Evolutionary conservation across 2,329 filamentous ascomycete genomes (phyloP).

Genomic region (Beauveria pseudobassiana): DNA sequence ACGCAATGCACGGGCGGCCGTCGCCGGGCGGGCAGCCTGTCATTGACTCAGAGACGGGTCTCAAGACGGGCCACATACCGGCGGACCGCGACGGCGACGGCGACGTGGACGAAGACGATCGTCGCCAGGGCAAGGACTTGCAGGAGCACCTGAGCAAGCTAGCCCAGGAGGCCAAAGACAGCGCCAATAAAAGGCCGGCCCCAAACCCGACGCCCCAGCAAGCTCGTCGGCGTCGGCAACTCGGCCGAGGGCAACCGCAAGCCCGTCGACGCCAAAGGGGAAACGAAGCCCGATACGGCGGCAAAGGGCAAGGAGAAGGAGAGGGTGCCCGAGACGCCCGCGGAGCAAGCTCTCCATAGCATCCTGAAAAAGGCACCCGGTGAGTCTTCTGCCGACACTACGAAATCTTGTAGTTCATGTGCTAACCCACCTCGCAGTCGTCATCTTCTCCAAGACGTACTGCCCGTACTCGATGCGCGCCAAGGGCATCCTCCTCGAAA

Average conservation of each 20-base stretch:
- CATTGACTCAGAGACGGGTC: slow-evolving; percentile 31
- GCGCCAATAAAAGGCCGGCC: slow-evolving; percentile 59
- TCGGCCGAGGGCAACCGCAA: slow-evolving; percentile 44
- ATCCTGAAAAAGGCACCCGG: slow-evolving; percentile 82
- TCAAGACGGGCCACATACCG: slow-evolving; percentile 31
- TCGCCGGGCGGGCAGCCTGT: slow-evolving; percentile 28
- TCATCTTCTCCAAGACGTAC: slow-evolving; percentile 94
- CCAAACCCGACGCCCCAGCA: slow-evolving; percentile 50
- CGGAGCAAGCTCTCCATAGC: slow-evolving; percentile 62
- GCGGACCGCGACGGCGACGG: slow-evolving; percentile 48
- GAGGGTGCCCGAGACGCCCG: slow-evolving; percentile 46
- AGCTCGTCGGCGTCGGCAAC: slow-evolving; percentile 52
- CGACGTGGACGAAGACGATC: slow-evolving; percentile 49
- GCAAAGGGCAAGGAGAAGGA: slow-evolving; percentile 15
- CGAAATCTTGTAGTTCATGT: too few species aligned
- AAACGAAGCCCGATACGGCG: slow-evolving; percentile 1
- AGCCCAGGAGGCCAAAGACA: slow-evolving; percentile 60
- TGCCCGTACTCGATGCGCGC: slow-evolving; percentile 81
- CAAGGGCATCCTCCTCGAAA: slow-evolving; percentile 75
- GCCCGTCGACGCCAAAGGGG: slow-evolving; percentile 19
- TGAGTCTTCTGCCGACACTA: slow-evolving; percentile 35
- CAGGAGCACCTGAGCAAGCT: slow-evolving; percentile 58
- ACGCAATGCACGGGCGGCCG: slow-evolving; percentile 40
- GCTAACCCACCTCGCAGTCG: slow-evolving; percentile 48
- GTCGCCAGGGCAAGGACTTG: slow-evolving; percentile 42